A percentile compares a stretch with the other conserved stretches of the same genome.
Conservation (phyloP, 1,284 basidiomycete genomes). For the Neolentinus lepideus region DNA sequence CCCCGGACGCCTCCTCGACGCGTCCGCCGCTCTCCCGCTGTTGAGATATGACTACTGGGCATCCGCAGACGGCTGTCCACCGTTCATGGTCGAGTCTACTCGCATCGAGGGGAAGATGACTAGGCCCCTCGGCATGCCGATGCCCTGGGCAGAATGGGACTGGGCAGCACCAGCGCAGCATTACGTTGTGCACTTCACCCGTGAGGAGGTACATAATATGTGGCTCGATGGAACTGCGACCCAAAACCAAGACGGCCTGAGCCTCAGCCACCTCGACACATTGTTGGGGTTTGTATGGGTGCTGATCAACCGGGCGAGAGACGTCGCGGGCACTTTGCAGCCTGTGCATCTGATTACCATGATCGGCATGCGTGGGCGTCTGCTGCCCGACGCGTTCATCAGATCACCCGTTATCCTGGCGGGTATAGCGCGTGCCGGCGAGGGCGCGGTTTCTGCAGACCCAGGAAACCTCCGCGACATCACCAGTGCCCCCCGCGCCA, state of each 20-base stretch:
- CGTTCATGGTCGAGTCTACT: slow-evolving; percentile 2
- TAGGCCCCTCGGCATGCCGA: slow-evolving; percentile 17
- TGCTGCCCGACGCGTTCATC: too few species aligned
- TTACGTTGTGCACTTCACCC: slow-evolving; percentile 27
- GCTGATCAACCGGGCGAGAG: slow-evolving; percentile 27
- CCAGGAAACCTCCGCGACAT: too few species aligned
- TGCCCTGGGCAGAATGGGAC: slow-evolving; percentile 34
- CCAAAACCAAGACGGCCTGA: neutral
- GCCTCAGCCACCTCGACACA: slow-evolving; percentile 32
- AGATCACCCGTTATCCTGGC: too few species aligned
- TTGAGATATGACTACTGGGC: slow-evolving; percentile 32
- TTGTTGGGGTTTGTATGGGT: slow-evolving; percentile 35
- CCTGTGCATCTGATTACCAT: too few species aligned
- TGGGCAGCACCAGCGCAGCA: slow-evolving; percentile 21
- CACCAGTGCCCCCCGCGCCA: neutral
- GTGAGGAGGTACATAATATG: slow-evolving; percentile 26
- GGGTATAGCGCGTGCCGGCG: too few species aligned
- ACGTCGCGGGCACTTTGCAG: slow-evolving; percentile 4
- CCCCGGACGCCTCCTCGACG: neutral
- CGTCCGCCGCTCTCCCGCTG: slow-evolving; percentile 23
- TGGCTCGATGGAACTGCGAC: slow-evolving; percentile 15
- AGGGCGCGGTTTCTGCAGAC: too few species aligned
- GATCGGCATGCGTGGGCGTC: too few species aligned
- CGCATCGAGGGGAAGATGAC: slow-evolving; percentile 14
- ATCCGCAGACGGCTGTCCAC: slow-evolving; percentile 18